Percentiles rank a stretch among this genome's conserved stretches.
phyloP scores from a whole-genome alignment of 176 grass and related monocot species.

The Elymus sibiricus region DNA sequence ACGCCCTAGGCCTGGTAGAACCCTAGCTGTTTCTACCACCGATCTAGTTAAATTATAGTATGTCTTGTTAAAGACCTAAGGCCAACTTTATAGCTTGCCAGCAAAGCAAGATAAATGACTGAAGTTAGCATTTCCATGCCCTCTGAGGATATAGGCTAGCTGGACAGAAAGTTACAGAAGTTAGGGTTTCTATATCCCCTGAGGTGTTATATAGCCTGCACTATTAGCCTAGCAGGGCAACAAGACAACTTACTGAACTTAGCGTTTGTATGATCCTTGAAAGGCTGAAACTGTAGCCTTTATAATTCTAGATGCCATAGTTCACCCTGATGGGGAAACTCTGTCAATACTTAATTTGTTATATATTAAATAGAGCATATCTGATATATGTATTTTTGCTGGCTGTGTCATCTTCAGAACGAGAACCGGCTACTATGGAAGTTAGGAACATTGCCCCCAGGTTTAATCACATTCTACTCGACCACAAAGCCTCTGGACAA shows the following conservation, averaged over 20 bases:
- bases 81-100: background rate
- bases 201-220: no score
- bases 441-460: conserved; percentile 82
- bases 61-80: background rate
- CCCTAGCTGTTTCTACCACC: no score
- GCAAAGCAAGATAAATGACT: background rate
- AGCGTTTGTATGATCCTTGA: background rate
- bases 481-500: conserved; percentile 94
- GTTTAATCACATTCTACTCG: conserved; percentile 97
- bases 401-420: conserved; percentile 52
- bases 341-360: background rate
- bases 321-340: background rate
- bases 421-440: conserved; percentile 95
- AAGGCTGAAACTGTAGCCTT: background rate
- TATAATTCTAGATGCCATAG: background rate
- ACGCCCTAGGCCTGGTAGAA: no score
- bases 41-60: background rate
- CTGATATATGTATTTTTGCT: background rate
- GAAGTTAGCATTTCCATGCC: background rate
- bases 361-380: background rate
- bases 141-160: background rate
- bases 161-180: background rate
- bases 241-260: background rate
- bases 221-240: background rate
- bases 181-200: background rate